Evolutionary conservation across 2,329 filamentous ascomycete species (phyloP), one percentile per base, ranked within the genome.

Genomic region (Fusarium euwallaceae): DNA sequence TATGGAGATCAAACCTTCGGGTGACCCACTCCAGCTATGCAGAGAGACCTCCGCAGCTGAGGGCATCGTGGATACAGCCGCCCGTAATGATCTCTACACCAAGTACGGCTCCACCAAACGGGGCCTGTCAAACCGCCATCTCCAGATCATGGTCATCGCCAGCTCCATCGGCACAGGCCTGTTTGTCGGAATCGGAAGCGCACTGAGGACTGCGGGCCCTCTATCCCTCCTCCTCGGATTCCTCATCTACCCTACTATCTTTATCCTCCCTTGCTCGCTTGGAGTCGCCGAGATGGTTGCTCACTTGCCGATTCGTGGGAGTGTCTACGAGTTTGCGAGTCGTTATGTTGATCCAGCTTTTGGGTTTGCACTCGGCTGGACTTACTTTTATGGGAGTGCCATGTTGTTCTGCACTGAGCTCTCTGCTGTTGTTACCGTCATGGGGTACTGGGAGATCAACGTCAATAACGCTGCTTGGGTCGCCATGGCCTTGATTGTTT

Each of bases 101-200:
- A 48, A 48, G 9, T 62, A 62, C 41, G 60, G 60, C 29, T 32
- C 78, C 16, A 58, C 53, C n/a, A 65, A 76, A 12, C 78, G 78
- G n/a, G 78, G 79, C 20, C 73, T 81, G 10, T 68, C 72, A 4
- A 61, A 82, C 9, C 82, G 84, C n/a, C 84, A 85, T 64, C 83
- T 86, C 16, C 84, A 86, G 71, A 82, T 86, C 61, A 86, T 86
- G 83, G 84, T 83, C 12, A 84, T 86, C 14, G 85, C 83, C 14
- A 84, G 85, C 43, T 82, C 82, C 34, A 86, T 86, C 61, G 84
- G 84, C 10, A 84, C 81, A 12, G 53, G 53, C 8, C 14, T 58
- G 2, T 58, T 58, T 6, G 53, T 58, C 32, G 53, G 53, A 8
- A 58, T 58, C 20, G 53, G 53, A 20, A 36, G 53, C 14, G 53